Base-by-base conservation (phyloP, 768 basidiomycete genomes). In the Lactifluus hygrophoroides region DNA sequence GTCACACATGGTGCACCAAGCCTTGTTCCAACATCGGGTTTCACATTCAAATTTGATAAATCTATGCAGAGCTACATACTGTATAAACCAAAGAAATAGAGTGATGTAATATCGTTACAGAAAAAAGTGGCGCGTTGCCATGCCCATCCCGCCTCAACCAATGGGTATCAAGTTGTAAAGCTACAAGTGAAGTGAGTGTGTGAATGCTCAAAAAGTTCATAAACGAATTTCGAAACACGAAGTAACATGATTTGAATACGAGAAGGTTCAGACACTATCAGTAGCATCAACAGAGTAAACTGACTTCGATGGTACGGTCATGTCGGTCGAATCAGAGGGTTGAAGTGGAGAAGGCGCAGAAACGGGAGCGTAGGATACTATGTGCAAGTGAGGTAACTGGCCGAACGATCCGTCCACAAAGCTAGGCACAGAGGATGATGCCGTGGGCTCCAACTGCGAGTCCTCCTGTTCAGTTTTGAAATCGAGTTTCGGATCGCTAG, bases 41-140 rank as follows among this genome's bases (percentile, higher is more conserved):
- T 21, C 34, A 4, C n/a, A 16, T 42, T 13, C 21, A 38, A 47
- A 51, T 28, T 7, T 32, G n/a, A n/a, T n/a, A n/a, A n/a, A n/a
- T n/a, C n/a, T n/a, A n/a, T n/a, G n/a, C n/a, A 42, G 10, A 21
- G 58, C 58, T 60, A 56, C 58, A 59, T 40, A 25, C 32, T 32
- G 10, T 10, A 32, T 32, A 32, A 23, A 7, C 1, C 7, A 11
- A 48, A 19, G 25, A 16, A 27, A 47, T 21, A 28, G 42, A 35
- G n/a, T 54, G 46, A 48, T 1, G 21, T 28, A 47, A 42, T 53
- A 58, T 53, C 21, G 30, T 58, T 58, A 54, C 57, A 58, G 23
- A 2, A 42, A 21, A 47, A 2, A 8, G 30, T 19, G 21, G 19
- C n/a, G 38, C 37, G 21, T 28, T 48, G 35, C 16, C 14, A 17